Base-by-base conservation (phyloP, 2,329 filamentous ascomycete species). In the Sarocladium kiliense region DNA sequence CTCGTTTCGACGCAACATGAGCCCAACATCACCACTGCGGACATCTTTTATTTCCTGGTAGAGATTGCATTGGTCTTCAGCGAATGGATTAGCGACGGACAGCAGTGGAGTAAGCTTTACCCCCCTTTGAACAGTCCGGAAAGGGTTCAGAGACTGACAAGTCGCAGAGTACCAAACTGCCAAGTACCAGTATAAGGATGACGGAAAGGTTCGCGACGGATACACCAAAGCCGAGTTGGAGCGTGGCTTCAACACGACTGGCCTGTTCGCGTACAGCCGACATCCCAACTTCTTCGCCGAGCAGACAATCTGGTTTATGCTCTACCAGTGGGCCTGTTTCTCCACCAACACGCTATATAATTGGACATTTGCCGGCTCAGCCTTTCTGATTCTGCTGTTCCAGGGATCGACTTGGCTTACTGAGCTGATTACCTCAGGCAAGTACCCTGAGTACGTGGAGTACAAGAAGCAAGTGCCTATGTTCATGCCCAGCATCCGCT, bases 261-360 rank as follows among this genome's bases (percentile, higher is more conserved):
- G 94, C 0, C 77, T 99, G 7, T 99, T 89, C 87, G 87, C 85
- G 1, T 91, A 86, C 75, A 93, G 88, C 62, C 82, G 94, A 45
- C 95, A 99, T 69, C 94, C 94, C 49, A 99, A 99, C 71, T 99
- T 97, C 66, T 84, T 89, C 4, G 90, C 89, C 4, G 94, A 99
- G 72, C 94, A 97, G 73, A 77, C 85, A 27, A 85, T 97, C 63
- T 99, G 94, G 94, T 78, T 96, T 54, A 75, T 85, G 9, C 72
- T 97, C 54, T 97, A 97, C 70, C 82, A 90, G 65, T 99, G 93
- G 94, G 84, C 82, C 61, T 93, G 88, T 70, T 87, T 84, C 66
- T 81, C 85, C 55, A 89, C 86, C 30, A 80, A 85, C 55, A 84
- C 78, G 1, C 76, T 86, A 41, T 86, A 86, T 67, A 93, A 88